Conservation (phyloP, 805 yeast genomes). For the Ogataea saltuana region DNA sequence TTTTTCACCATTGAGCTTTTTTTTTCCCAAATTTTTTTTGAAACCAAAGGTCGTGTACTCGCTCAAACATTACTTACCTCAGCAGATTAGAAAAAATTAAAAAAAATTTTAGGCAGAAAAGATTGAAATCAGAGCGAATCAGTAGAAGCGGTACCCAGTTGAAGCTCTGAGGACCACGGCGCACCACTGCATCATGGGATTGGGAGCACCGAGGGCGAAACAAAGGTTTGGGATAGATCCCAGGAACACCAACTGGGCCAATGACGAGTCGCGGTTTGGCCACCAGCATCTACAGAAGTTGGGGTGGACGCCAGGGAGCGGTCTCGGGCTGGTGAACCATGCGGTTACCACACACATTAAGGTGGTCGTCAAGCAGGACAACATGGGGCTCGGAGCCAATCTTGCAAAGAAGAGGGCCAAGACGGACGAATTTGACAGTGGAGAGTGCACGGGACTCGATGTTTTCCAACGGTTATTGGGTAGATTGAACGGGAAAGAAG, state of each 20-base stretch:
- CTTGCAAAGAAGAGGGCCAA: slow-evolving; percentile 47
- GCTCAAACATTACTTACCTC: too few species aligned
- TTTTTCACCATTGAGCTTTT: neutral
- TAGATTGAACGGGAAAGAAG: slow-evolving; percentile 83
- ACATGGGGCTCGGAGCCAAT: slow-evolving; percentile 86
- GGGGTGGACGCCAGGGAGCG: slow-evolving; percentile 94
- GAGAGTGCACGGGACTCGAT: slow-evolving; percentile 88
- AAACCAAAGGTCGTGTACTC: slow-evolving; percentile 2
- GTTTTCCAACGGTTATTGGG: slow-evolving; percentile 91
- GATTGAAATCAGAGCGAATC: too few species aligned
- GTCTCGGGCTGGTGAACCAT: slow-evolving; percentile 71
- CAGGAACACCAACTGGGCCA: slow-evolving; percentile 92
- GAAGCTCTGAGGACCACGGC: neutral
- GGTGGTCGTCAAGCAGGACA: slow-evolving; percentile 79
- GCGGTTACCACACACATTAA: slow-evolving; percentile 81
- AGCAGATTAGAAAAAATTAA: neutral
- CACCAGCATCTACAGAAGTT: slow-evolving; percentile 76
- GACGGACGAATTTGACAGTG: slow-evolving; percentile 71
- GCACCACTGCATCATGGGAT: slow-evolving; percentile 53
- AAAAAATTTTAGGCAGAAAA: neutral
- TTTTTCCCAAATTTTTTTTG: neutral
- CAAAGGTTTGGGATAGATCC: slow-evolving; percentile 92
- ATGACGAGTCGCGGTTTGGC: slow-evolving; percentile 80
- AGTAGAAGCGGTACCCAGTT: too few species aligned
- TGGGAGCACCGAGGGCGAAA: slow-evolving; percentile 76